Evolutionary conservation across 208 protist species (phyloP), one percentile per base, ranked within the genome.

Genomic region (Acanthamoeba healyi): DNA sequence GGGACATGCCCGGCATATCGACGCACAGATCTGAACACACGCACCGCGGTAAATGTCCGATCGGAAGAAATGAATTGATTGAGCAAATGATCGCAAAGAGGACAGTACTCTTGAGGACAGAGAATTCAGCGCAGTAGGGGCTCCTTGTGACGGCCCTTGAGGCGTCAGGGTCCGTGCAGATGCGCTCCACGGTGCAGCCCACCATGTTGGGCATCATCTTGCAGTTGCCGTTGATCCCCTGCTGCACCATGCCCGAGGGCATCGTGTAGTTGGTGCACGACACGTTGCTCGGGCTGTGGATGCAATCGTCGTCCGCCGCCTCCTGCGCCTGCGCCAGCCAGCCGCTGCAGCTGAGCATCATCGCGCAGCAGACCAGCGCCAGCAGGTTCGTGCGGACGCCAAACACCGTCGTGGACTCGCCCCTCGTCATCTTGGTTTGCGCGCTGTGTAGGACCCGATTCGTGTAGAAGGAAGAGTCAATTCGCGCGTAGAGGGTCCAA

Each of bases 1-100:
- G 58, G 19, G 1, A 32, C 94, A 95, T 95, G 32, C 65, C 74
- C 36, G 89, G 79, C 94, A 95, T 95, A 38, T 94, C 94, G 19
- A 51, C 42, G 29, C 72, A 82, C 38, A 82, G 29, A 51, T 82
- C 72, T 70, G 22, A 7, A 34, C 61, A 7, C 61, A 24, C 22
- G 29, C 29, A 26, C n/a, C n/a, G n/a, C n/a, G n/a, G n/a, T n/a
- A n/a, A n/a, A n/a, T n/a, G n/a, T n/a, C n/a, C n/a, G n/a, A n/a
- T n/a, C n/a, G n/a, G 22, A 70, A 70, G 7, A 70, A 70, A 54
- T 54, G 49, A 7, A 29, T 24, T 24, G 26, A 70, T 70, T 70
- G 7, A 26, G 6, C 49, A 54, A 24, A 70, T 29, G 61, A 70
- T 70, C 61, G 29, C 22, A n/a, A n/a, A n/a, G n/a, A n/a, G n/a